phyloP scores from a whole-genome alignment of 1,139 yeast species.

The Lizanozyma gosingica region DNA sequence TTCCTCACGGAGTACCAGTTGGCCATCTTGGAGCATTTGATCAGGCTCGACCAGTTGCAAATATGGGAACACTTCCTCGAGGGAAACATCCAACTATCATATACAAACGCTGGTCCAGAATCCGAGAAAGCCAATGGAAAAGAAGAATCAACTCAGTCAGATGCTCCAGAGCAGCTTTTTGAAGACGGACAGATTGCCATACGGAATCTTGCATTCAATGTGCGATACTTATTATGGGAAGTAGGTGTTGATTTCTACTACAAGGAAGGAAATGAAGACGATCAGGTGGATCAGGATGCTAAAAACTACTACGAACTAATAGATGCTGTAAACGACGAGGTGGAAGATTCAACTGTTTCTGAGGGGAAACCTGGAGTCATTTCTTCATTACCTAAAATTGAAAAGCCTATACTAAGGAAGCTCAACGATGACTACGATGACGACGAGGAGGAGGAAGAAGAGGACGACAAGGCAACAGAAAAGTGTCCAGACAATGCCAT shows the following conservation, averaged over 20 bases:
- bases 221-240: conserved; percentile 66
- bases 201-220: conserved; percentile 49
- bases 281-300: conserved; percentile 14
- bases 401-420: conserved; percentile 16
- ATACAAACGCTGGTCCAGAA: conserved; percentile 10
- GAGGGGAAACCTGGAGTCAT: neutral
- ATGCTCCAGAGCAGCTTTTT: conserved; percentile 20
- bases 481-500: neutral
- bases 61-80: conserved; percentile 49
- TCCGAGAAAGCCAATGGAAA: conserved; percentile 4
- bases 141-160: conserved; percentile 7
- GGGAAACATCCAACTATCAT: conserved; percentile 38
- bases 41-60: conserved; percentile 19
- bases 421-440: conserved; percentile 19
- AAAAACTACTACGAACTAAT: conserved; percentile 14
- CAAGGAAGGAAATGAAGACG: conserved; percentile 21
- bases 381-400: conserved; percentile 19
- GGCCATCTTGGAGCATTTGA: conserved; percentile 40
- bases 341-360: neutral
- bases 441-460: conserved; percentile 10
- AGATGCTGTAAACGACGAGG: conserved; percentile 2
- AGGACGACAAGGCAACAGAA: conserved; percentile 2
- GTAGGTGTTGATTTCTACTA: conserved; percentile 56
- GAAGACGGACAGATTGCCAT: conserved; percentile 44
- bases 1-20: conserved; percentile 58